Evolutionary conservation across 2,329 filamentous ascomycete species (phyloP).

Genomic region (Pseudogymnoascus sp.): DNA sequence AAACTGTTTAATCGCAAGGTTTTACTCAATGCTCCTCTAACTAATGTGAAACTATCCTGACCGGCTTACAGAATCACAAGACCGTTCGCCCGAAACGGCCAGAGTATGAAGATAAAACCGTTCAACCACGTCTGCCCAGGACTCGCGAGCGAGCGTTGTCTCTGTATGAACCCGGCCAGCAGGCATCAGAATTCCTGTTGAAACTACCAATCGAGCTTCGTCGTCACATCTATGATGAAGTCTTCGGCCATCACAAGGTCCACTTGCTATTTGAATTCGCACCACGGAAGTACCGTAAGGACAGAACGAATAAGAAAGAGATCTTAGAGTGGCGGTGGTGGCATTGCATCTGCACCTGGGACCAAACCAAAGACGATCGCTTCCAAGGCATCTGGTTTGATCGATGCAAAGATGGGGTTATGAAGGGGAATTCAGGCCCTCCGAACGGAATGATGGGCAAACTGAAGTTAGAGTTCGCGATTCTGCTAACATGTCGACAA

Average conservation of each 20-base stretch:
- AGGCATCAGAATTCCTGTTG: slow-evolving; percentile 7
- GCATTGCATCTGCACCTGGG: slow-evolving; percentile 14
- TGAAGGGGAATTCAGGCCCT: slow-evolving; percentile 4
- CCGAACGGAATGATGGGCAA: slow-evolving; percentile 13
- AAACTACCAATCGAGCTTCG: slow-evolving; percentile 17
- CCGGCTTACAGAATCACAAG: neutral
- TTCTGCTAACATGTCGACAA: slow-evolving; percentile 16
- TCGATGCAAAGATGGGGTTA: slow-evolving; percentile 11
- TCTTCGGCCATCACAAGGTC: slow-evolving; percentile 13
- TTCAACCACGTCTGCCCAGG: slow-evolving; percentile 1
- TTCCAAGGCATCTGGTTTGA: slow-evolving; percentile 16
- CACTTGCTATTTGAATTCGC: slow-evolving; percentile 1
- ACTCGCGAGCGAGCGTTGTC: neutral
- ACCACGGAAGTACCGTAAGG: slow-evolving; percentile 11
- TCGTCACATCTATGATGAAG: slow-evolving; percentile 16
- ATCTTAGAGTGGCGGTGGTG: slow-evolving; percentile 16
- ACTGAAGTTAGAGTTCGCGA: slow-evolving; percentile 16
- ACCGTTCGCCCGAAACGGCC: neutral
- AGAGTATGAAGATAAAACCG: neutral
- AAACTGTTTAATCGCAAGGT: neutral
- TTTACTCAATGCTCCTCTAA: neutral
- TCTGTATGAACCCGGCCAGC: neutral
- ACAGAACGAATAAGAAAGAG: slow-evolving; percentile 13
- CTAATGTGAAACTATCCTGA: neutral
- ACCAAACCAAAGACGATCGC: slow-evolving; percentile 11